Evolutionary conservation across 768 basidiomycete genomes (phyloP).

Genomic region (Trametes cinnabarina): DNA sequence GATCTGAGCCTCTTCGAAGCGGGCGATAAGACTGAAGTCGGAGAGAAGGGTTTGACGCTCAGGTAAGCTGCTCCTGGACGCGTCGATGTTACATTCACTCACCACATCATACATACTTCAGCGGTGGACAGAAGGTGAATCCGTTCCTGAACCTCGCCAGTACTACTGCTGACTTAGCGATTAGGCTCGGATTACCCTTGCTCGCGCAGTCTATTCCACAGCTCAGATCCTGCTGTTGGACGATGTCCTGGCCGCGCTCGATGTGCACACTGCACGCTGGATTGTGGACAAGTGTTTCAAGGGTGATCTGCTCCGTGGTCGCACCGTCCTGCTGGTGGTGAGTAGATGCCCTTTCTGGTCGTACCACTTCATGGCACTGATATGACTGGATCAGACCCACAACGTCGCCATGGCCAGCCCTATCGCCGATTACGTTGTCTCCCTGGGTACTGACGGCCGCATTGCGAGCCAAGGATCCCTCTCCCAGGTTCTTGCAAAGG

Average conservation of each 20-base stretch:
- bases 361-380: neutral
- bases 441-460: slow-evolving; percentile 51
- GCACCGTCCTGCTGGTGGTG: slow-evolving; percentile 52
- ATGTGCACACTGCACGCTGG: slow-evolving; percentile 50
- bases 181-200: slow-evolving; percentile 52
- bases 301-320: slow-evolving; percentile 43
- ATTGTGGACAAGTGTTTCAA: slow-evolving; percentile 48
- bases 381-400: slow-evolving; percentile 36
- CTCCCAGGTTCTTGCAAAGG: slow-evolving; percentile 43
- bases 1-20: slow-evolving; percentile 35
- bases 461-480: slow-evolving; percentile 47
- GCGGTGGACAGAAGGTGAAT: slow-evolving; percentile 47
- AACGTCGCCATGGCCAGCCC: slow-evolving; percentile 50
- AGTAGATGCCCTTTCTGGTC: slow-evolving; percentile 8
- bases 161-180: neutral
- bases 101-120: neutral
- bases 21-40: slow-evolving; percentile 37
- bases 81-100: neutral
- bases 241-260: slow-evolving; percentile 58
- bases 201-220: slow-evolving; percentile 56
- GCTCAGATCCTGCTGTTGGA: slow-evolving; percentile 68
- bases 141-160: no score
- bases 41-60: slow-evolving; percentile 44
- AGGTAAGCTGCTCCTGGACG: slow-evolving; percentile 15
- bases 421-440: slow-evolving; percentile 54